A percentile compares a stretch with the other conserved stretches of the same genome.
Conservation (phyloP, 1,284 basidiomycete species). For the Flammula alnicola region DNA sequence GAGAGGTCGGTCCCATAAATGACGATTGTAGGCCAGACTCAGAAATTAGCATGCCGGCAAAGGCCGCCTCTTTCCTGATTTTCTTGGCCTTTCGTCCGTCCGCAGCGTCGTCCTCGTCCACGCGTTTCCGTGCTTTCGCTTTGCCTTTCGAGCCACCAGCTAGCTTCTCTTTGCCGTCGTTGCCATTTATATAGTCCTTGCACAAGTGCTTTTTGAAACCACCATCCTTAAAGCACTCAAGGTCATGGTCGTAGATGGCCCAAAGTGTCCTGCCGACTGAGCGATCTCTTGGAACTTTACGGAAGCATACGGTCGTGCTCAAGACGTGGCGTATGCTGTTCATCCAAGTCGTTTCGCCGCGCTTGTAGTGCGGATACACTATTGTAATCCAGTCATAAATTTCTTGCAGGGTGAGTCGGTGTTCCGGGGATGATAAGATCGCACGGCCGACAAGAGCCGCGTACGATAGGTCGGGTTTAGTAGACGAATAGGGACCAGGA, state of each 20-base stretch:
- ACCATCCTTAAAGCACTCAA: slow-evolving; percentile 72
- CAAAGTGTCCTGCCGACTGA: slow-evolving; percentile 74
- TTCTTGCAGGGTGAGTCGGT: slow-evolving; percentile 90
- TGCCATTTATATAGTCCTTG: slow-evolving; percentile 59
- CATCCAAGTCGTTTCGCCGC: slow-evolving; percentile 95
- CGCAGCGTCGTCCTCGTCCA: slow-evolving; percentile 35
- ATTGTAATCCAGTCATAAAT: slow-evolving; percentile 97
- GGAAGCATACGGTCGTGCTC: slow-evolving; percentile 80
- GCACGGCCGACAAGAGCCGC: slow-evolving; percentile 97
- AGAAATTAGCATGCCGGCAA: slow-evolving; percentile 17
- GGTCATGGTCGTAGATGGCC: slow-evolving; percentile 76
- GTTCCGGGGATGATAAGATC: slow-evolving; percentile 82
- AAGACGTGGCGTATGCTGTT: slow-evolving; percentile 89
- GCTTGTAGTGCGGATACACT: slow-evolving; percentile 92
- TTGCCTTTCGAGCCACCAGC: slow-evolving; percentile 35
- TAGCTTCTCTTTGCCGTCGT: slow-evolving; percentile 46
- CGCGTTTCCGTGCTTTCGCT: slow-evolving; percentile 42
- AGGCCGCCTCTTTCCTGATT: slow-evolving; percentile 42
- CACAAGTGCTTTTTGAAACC: slow-evolving; percentile 74
- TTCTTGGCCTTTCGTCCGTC: slow-evolving; percentile 52
- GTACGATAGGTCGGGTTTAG: slow-evolving; percentile 87
- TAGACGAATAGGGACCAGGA: slow-evolving; percentile 77
- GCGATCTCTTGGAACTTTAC: slow-evolving; percentile 69
- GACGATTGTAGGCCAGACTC: slow-evolving; percentile 27
- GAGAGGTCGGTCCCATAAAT: slow-evolving; percentile 34